Evolutionary conservation across 2,329 filamentous ascomycete genomes (phyloP).

Genomic region (Colletotrichum plurivorum): DNA sequence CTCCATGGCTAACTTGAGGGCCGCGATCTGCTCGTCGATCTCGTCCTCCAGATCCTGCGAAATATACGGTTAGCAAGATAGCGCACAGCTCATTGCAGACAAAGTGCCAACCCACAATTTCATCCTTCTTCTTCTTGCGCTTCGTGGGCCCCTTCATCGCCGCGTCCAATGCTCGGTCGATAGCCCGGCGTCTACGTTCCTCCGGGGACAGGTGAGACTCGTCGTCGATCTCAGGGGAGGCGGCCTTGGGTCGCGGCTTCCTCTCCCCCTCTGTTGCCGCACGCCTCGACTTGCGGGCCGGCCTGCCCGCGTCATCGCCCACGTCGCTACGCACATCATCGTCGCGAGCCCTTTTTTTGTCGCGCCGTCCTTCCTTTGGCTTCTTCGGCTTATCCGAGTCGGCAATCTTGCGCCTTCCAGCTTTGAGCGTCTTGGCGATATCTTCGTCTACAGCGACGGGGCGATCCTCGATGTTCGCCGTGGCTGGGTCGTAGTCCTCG

Average conservation of each 20-base stretch:
- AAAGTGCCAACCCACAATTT: slow-evolving; percentile 74
- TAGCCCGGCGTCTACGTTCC: slow-evolving; percentile 84
- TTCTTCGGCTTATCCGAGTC: slow-evolving; percentile 78
- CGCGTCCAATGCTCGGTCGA: slow-evolving; percentile 90
- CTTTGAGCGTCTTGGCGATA: slow-evolving; percentile 74
- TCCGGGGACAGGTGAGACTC: slow-evolving; percentile 87
- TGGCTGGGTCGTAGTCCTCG: slow-evolving; percentile 77
- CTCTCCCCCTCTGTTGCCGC: slow-evolving; percentile 60
- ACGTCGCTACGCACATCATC: slow-evolving; percentile 63
- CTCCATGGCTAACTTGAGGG: slow-evolving; percentile 92
- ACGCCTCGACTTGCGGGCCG: slow-evolving; percentile 62
- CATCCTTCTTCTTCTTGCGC: slow-evolving; percentile 84
- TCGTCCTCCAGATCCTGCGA: slow-evolving; percentile 87
- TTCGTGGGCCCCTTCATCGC: slow-evolving; percentile 86
- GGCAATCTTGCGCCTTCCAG: slow-evolving; percentile 74
- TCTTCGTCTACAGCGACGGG: slow-evolving; percentile 79
- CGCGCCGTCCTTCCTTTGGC: slow-evolving; percentile 79
- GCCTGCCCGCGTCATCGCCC: slow-evolving; percentile 58
- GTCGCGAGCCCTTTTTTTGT: slow-evolving; percentile 73
- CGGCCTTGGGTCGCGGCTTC: slow-evolving; percentile 59
- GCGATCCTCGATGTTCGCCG: slow-evolving; percentile 73
- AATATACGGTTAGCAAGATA: slow-evolving; percentile 42
- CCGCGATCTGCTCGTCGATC: slow-evolving; percentile 90
- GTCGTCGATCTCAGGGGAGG: slow-evolving; percentile 73
- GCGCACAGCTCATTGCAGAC: background rate